These are phyloP conservation scores for Microcyclospora tardicrescens DNA, from an alignment of 2,329 filamentous ascomycete genomes.

Conservation along the genomic window DNA sequence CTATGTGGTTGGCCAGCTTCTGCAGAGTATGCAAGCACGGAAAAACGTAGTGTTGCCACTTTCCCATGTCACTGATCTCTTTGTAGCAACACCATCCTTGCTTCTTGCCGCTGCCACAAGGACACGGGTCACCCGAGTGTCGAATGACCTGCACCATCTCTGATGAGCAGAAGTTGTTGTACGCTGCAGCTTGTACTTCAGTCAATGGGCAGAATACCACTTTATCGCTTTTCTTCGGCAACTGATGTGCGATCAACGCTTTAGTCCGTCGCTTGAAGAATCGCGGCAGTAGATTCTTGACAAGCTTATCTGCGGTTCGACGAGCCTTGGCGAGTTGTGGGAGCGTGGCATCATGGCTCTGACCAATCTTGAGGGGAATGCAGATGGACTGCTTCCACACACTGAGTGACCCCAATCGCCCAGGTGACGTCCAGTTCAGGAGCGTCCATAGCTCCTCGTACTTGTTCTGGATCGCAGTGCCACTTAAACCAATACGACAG, in stretches of 20 bases:
- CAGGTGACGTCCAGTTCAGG: slow-evolving; percentile 91
- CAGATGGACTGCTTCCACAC: slow-evolving; percentile 73
- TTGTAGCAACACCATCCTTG: slow-evolving; percentile 71
- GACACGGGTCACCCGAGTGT: slow-evolving; percentile 52
- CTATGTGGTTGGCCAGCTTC: slow-evolving; percentile 87
- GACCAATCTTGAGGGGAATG: slow-evolving; percentile 69
- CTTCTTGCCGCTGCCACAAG: slow-evolving; percentile 55
- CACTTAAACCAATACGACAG: slow-evolving; percentile 84
- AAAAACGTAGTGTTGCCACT: slow-evolving; percentile 70
- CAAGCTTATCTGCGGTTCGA: slow-evolving; percentile 70
- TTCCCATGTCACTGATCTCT: slow-evolving; percentile 32
- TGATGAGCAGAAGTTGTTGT: slow-evolving; percentile 67
- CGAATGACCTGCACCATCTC: slow-evolving; percentile 58
- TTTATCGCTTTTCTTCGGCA: slow-evolving; percentile 87
- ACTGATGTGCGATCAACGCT: slow-evolving; percentile 74
- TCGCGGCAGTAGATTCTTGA: slow-evolving; percentile 71
- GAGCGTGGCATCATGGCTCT: slow-evolving; percentile 81
- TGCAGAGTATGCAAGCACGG: slow-evolving; percentile 71
- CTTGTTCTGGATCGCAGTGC: slow-evolving; percentile 93
- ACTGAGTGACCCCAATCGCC: slow-evolving; percentile 49
- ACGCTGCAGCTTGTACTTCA: slow-evolving; percentile 65
- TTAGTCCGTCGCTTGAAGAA: slow-evolving; percentile 94
- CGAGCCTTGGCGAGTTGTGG: slow-evolving; percentile 70
- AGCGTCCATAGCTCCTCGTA: slow-evolving; percentile 96
- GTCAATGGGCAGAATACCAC: slow-evolving; percentile 94